Percentiles rank a stretch among this genome's conserved stretches.
Evolutionary conservation across 2,329 filamentous ascomycete species (phyloP).

Genomic region (Pseudogymnoascus sp.): DNA sequence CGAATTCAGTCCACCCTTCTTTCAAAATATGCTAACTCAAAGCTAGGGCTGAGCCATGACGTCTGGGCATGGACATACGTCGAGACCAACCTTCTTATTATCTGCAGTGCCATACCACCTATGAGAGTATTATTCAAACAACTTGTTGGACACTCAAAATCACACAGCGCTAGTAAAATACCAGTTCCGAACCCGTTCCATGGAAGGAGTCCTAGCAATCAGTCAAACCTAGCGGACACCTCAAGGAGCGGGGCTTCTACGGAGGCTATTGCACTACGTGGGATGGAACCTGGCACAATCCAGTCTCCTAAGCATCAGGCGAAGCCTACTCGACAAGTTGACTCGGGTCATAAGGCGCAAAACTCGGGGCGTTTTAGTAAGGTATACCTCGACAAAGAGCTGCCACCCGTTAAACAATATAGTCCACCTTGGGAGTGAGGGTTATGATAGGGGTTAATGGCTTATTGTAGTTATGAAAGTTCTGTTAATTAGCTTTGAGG

Average conservation of each 20-base stretch:
- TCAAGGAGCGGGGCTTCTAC: not conserved
- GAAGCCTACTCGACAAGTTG: not conserved
- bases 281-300: not conserved
- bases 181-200: not conserved
- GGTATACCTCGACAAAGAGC: not conserved
- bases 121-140: not conserved
- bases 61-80: not conserved
- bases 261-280: not conserved
- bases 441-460: not conserved
- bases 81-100: slow-evolving; percentile 3
- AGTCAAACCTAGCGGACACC: not conserved
- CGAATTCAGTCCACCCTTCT: too few relatives aligned
- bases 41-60: not conserved
- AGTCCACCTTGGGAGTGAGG: not conserved
- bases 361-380: not conserved
- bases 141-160: not conserved
- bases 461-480: not conserved
- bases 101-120: not conserved
- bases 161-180: not conserved
- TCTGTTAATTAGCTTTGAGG: not conserved
- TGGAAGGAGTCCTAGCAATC: not conserved
- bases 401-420: not conserved
- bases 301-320: not conserved
- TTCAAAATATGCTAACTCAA: not conserved
- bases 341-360: not conserved